Evolutionary conservation across 108 stramenopile genomes (phyloP), one percentile per base, ranked within the genome.

Genomic region (Cyclotella baltica): DNA sequence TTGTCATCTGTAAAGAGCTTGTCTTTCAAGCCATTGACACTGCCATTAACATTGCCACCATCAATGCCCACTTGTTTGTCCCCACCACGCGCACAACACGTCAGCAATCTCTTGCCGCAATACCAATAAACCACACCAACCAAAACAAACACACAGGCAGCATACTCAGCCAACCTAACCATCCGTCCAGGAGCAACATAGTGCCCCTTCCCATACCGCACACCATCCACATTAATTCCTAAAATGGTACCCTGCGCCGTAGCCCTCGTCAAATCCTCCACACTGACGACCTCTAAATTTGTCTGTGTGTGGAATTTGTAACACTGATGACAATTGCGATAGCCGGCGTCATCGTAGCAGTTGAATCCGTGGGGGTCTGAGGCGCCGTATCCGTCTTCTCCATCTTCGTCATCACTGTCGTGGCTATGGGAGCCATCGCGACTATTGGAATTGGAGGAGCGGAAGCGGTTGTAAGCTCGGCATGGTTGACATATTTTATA

Each of bases 231-330:
- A 2, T 47, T 13, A 33, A 68, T 22, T 10, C 79, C 82, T 23
- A 73, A 84, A 53, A 88, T 34, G 8, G 82, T 73, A 16, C 71
- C 74, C 76, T 88, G 87, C 18, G 62, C 34, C 37, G 70, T 61
- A 9, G 66, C 85, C 35, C 83, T 30, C 16, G 77, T 58, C 43
- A 85, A 33, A 72, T 88, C 87, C 31, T 81, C 84, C 38, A 76
- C 79, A 10, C 78, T 83, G 10, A 82, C 87, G 0, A 81, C 77
- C n/a, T 80, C 56, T 84, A 88, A 76, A 11, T 63, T 62, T 25
- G 87, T 88, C 46, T 88, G 83, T 62, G 81, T 81, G 43, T 59
- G 71, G 59, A 88, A 88, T 50, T 88, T 88, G 84, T 85, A 85
- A 66, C 87, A 88, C 83, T 87, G 87, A 63, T 88, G 84, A 34